These are phyloP conservation scores for Trichoderma semiorbis DNA, from an alignment of 2,329 filamentous ascomycete species.

Conservation along the genomic window DNA sequence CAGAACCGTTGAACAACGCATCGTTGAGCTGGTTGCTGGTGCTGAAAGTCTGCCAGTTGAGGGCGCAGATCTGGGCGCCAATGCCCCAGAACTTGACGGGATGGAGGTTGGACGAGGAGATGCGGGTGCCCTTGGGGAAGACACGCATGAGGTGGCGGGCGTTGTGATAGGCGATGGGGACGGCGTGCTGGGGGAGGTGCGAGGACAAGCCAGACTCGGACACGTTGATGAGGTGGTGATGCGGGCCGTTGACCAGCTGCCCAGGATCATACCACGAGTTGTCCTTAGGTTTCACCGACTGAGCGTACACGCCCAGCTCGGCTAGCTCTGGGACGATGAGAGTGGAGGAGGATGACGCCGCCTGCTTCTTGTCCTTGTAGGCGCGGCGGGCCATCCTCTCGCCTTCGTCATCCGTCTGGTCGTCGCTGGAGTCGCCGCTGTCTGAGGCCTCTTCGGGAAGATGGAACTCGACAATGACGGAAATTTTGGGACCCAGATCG, in stretches of 20 bases:
- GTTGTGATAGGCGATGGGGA: slow-evolving; percentile 57
- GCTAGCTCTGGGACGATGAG: slow-evolving; percentile 63
- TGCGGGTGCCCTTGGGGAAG: slow-evolving; percentile 65
- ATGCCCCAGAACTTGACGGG: slow-evolving; percentile 64
- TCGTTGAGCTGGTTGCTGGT: slow-evolving; percentile 65
- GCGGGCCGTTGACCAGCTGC: slow-evolving; percentile 52
- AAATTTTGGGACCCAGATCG: slow-evolving; percentile 60
- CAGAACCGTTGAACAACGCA: slow-evolving; percentile 61
- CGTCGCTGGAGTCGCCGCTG: slow-evolving; percentile 35
- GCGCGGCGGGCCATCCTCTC: slow-evolving; percentile 45
- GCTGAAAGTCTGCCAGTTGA: slow-evolving; percentile 69
- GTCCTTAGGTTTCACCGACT: slow-evolving; percentile 64
- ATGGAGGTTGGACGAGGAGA: slow-evolving; percentile 61
- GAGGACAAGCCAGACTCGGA: slow-evolving; percentile 58
- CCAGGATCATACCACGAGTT: slow-evolving; percentile 60
- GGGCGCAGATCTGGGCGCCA: slow-evolving; percentile 65
- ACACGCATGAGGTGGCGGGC: slow-evolving; percentile 66
- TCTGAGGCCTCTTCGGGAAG: slow-evolving; percentile 49
- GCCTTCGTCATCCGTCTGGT: slow-evolving; percentile 43
- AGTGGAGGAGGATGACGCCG: slow-evolving; percentile 39
- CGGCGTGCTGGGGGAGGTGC: slow-evolving; percentile 46
- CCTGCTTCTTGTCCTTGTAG: slow-evolving; percentile 54
- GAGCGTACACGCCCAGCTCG: slow-evolving; percentile 64
- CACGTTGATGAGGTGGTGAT: slow-evolving; percentile 66
- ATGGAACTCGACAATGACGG: slow-evolving; percentile 66